Evolutionary conservation across 106 monocot species (phyloP).

Genomic region (Alisma plantagoaquatica): DNA sequence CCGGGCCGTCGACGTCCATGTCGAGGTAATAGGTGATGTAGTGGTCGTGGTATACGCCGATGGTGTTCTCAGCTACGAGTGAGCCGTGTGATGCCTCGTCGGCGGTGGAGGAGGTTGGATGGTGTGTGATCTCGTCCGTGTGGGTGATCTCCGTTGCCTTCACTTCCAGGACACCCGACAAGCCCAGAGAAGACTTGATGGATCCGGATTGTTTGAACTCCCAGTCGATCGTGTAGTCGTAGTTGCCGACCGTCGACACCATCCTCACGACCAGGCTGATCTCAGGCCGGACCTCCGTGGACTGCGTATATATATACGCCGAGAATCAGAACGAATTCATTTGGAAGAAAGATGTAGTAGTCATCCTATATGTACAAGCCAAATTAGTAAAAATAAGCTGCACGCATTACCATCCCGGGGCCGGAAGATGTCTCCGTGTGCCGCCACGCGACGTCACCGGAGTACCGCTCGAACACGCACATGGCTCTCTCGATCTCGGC

Average conservation of each 20-base stretch:
- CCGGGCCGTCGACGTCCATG: not conserved
- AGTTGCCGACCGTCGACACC: not conserved
- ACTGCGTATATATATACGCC: not conserved
- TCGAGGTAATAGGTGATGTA: conserved; percentile 9
- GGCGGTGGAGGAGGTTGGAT: too few relatives aligned
- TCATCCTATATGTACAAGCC: not conserved
- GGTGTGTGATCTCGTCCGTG: not conserved
- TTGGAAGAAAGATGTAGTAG: not conserved
- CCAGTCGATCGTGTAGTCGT: conserved; percentile 7
- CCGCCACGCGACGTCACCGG: conserved; percentile 46
- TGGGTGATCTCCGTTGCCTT: not conserved
- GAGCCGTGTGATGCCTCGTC: not conserved
- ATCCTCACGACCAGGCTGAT: not conserved
- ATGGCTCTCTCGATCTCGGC: conserved; percentile 21
- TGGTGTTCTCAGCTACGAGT: not conserved
- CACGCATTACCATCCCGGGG: conserved; percentile 1
- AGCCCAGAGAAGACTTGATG: not conserved
- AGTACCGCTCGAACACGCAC: conserved; percentile 56
- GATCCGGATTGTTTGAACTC: not conserved
- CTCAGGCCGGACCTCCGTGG: conserved; percentile 1
- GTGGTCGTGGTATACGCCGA: conserved; percentile 8
- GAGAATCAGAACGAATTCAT: not conserved
- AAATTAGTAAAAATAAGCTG: not conserved
- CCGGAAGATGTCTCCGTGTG: not conserved
- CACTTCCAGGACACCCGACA: not conserved